These are phyloP conservation scores for Neopestalotiopsis clavispora DNA, from an alignment of 2,329 filamentous ascomycete genomes.

Conservation along the genomic window DNA sequence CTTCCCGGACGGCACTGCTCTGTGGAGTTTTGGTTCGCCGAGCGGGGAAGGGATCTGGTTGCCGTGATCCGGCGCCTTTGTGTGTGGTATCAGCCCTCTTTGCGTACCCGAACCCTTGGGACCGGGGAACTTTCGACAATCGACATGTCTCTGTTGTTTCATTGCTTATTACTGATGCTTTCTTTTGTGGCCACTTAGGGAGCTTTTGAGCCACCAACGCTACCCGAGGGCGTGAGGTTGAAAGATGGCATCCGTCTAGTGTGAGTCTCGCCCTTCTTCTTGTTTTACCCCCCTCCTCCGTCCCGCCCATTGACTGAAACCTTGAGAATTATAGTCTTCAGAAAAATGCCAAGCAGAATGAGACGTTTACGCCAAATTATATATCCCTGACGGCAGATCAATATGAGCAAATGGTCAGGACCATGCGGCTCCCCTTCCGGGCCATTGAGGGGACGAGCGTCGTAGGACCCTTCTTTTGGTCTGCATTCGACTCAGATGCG, in stretches of 20 bases:
- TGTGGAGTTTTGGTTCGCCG: constrained; percentile 12
- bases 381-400: constrained; percentile 55
- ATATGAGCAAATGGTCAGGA: constrained; percentile 62
- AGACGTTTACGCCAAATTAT: constrained; percentile 62
- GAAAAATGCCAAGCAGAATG: constrained; percentile 57
- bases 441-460: constrained; percentile 63
- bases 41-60: constrained; percentile 1
- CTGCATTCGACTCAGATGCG: constrained; percentile 59
- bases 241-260: constrained; percentile 59
- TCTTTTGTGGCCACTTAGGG: constrained; percentile 42
- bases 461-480: constrained; percentile 70
- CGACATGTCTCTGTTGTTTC: background rate
- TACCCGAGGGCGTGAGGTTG: constrained; percentile 48
- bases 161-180: background rate
- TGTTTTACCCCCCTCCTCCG: no score
- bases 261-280: constrained; percentile 42
- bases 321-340: constrained; percentile 49
- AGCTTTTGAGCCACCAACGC: constrained; percentile 53
- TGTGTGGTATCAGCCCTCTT: background rate
- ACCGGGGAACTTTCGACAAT: background rate
- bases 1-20: background rate
- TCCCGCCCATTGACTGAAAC: background rate
- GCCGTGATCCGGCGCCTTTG: background rate
- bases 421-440: constrained; percentile 57
- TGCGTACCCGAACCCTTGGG: background rate